Base-by-base conservation (phyloP, 495 filamentous ascomycete species). In the Talaromyces stipitatus region DNA sequence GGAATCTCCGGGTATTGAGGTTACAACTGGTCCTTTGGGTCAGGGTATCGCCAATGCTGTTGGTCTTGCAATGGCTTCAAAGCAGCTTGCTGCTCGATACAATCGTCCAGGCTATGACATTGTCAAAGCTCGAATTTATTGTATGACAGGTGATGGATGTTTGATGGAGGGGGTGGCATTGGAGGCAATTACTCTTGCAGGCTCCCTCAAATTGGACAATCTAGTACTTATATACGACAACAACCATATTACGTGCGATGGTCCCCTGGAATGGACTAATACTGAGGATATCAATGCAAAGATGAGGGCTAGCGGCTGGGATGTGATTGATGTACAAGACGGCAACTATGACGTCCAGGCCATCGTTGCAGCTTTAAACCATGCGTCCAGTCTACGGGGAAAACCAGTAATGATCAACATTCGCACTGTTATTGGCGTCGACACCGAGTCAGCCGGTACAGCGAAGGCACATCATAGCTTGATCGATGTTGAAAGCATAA, bases 21-120 rank as follows among this genome's bases (percentile, higher is more conserved):
- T 83, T 0, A 83, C 80, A 1, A 83, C 81, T 0, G 80, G 81
- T 1, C 81, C 81, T 1, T 66, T 84, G 2, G 81, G 81, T 2
- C 81, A 83, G 62, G 81, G 81, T 11, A 69, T 83, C 26, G 76
- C 79, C 2, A 84, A 82, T 59, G 77, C 80, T 0, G 81, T 82
- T 10, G 81, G 81, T 16, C 59, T 83, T 33, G 80, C 81, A 11
- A 79, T 82, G 66, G 80, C 80, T 1, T 68, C 74, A 2, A 81
- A 78, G 66, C 62, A 82, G 62, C 60, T 84, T 12, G 78, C 67
- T 0, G 76, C 76, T 3, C 69, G 55, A 0, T 84, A 72, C 62
- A 84, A 83, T 58, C 62, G 66, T 12, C 77, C 77, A 0, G 69
- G 65, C 1, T 75, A 66, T 50, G 66, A 73, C 4, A 57, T 83